Conservation (phyloP, 2,329 filamentous ascomycete genomes). For the Nothomitra cinnamomea region DNA sequence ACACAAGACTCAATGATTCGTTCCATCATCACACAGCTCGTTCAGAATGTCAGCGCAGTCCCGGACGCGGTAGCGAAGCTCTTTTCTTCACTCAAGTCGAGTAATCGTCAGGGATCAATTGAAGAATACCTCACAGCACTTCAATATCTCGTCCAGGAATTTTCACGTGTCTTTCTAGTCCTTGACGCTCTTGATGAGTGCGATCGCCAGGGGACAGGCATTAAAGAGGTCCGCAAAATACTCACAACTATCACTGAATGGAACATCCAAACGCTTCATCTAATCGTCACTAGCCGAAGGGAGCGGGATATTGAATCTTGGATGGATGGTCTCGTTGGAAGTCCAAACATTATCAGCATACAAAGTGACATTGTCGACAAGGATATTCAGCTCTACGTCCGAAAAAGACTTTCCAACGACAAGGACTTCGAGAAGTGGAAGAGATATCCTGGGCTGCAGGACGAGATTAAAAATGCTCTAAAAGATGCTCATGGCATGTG, state of each 20-base stretch:
- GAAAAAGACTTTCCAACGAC: not conserved
- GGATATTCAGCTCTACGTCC: slow-evolving; percentile 7
- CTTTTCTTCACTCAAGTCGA: not conserved
- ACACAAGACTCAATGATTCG: slow-evolving; percentile 18
- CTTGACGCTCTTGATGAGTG: slow-evolving; percentile 21
- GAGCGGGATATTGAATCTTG: not conserved
- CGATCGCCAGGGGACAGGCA: too few species aligned
- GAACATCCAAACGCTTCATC: not conserved
- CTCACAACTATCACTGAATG: not conserved
- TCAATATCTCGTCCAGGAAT: not conserved
- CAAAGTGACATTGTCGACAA: not conserved
- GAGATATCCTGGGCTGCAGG: not conserved
- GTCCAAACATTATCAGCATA: not conserved
- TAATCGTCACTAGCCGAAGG: slow-evolving; percentile 2
- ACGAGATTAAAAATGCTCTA: slow-evolving; percentile 5
- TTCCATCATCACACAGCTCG: slow-evolving; percentile 20
- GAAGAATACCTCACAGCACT: not conserved
- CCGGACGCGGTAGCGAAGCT: not conserved
- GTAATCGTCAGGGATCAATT: not conserved
- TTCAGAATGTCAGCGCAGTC: slow-evolving; percentile 9
- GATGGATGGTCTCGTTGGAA: not conserved
- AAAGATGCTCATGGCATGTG: slow-evolving; percentile 8
- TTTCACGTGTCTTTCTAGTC: slow-evolving; percentile 12
- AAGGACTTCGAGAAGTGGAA: slow-evolving; percentile 1
- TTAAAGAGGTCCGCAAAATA: not conserved